Base-by-base conservation (phyloP, 2,329 filamentous ascomycete species). In the Nemania abortiva region DNA sequence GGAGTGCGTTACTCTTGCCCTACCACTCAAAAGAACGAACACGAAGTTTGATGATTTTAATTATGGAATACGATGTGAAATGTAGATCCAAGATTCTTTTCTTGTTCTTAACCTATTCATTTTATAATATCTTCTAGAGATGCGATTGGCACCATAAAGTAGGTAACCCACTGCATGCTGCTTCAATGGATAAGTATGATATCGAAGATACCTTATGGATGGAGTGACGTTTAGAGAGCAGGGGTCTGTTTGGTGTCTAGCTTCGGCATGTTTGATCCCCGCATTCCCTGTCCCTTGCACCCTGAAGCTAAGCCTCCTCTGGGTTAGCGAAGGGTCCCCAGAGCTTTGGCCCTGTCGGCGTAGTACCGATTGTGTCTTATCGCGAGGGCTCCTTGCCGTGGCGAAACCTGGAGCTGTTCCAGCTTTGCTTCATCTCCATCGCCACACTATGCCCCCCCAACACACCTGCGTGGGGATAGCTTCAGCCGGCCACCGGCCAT, bases 341-440 rank as follows among this genome's bases (percentile, higher is more conserved):
- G 56, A 29, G 42, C 22, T 66, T 71, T 71, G 72, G 59, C 73
- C 71, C 61, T 74, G 71, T 72, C 31, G 9, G 11, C 37, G 37
- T 49, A 37, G 37, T 22, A 10, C 5, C 20, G 10, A 34, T 24
- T 66, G 71, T 75, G 74, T 69, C 74, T 75, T 76, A 76, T 77
- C 73, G 62, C 69, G 71, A 71, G 66, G 29, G 34, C 55, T 65
- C 62, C 62, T 62, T 52, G 63, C 27, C 52, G 61, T 81, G 79
- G 77, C 82, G 83, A 85, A 85, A 85, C 83, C 76, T 72, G 72
- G 75, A 77, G 76, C 65, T 82, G 83, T 85, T 82, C 79, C 83
- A 85, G 79, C 74, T 80, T 74, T 84, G 83, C 83, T 79, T 84
- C 83, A 84, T 69, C 79, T 75, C 71, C 78, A 68, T 76, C 70